These are phyloP conservation scores for Solanum dulcamara DNA, from an alignment of 257 asterid genomes.

Conservation along the genomic window DNA sequence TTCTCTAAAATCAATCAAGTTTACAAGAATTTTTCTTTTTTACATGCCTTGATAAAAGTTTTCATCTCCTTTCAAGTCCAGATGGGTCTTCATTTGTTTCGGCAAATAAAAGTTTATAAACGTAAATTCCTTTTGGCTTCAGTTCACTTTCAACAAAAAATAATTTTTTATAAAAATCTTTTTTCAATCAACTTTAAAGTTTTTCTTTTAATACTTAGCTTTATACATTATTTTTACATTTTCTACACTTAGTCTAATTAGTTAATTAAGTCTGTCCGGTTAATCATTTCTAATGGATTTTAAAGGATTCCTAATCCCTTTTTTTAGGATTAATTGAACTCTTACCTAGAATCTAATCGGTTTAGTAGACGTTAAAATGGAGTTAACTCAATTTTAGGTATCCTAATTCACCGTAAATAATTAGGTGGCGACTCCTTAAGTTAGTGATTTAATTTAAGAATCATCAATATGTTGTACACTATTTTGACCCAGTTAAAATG, in stretches of 20 bases:
- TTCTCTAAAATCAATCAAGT: no score
- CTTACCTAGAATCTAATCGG: not conserved
- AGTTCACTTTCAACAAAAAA: no score
- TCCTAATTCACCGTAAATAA: not conserved
- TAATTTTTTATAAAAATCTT: no score
- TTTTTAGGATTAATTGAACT: not conserved
- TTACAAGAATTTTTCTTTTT: no score
- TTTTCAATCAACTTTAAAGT: no score
- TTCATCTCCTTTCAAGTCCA: no score
- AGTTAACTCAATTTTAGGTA: not conserved
- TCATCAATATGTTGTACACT: not conserved
- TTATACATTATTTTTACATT: not conserved
- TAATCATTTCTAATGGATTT: not conserved
- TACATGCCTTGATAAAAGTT: no score
- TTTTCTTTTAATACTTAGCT: no score
- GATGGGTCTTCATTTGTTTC: no score
- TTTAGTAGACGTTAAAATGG: not conserved
- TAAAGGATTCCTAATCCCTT: not conserved
- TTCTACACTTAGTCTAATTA: not conserved
- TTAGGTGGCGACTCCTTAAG: not conserved
- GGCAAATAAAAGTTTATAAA: no score
- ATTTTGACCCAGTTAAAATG: not conserved
- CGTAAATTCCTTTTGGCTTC: no score
- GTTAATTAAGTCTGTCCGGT: not conserved
- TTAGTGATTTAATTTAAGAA: not conserved